phyloP scores from a whole-genome alignment of 345 rosid genomes.

The Corchorus olitorius region DNA sequence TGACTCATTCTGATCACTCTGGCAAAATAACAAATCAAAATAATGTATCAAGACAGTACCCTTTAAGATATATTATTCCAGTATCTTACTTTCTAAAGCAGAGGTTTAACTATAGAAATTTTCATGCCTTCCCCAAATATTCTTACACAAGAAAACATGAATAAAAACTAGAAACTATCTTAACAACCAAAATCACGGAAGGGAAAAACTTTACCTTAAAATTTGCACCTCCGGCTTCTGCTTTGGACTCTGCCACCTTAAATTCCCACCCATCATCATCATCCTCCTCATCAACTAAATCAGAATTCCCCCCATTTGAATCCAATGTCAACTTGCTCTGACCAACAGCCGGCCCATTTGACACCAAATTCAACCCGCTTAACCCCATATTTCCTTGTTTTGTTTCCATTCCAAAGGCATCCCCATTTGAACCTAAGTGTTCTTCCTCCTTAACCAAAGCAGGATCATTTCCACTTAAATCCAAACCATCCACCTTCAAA shows the following conservation, averaged over 20 bases:
- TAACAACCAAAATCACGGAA: background rate
- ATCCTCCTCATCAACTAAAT: constrained; percentile 16
- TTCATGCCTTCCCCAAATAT: background rate
- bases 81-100: background rate
- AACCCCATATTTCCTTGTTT: constrained; percentile 15
- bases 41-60: constrained; percentile 1
- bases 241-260: constrained; percentile 31
- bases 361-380: constrained; percentile 19
- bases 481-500: constrained; percentile 17
- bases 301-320: constrained; percentile 22
- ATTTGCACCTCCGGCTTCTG: constrained; percentile 2
- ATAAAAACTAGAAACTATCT: background rate
- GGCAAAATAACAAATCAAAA: constrained; percentile 14
- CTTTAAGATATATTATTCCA: background rate
- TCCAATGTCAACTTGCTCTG: constrained; percentile 25
- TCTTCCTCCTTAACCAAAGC: constrained; percentile 22
- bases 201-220: constrained; percentile 30
- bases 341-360: constrained; percentile 36
- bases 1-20: constrained; percentile 33
- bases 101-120: constrained; percentile 1
- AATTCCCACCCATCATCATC: constrained; percentile 47
- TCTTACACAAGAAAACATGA: constrained; percentile 12
- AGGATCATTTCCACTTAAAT: constrained; percentile 25
- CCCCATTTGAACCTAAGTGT: constrained; percentile 30
- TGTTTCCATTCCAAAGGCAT: constrained; percentile 7